These are phyloP conservation scores for Aspergillus ruber DNA, from an alignment of 2,329 filamentous ascomycete species.

Conservation along the genomic window DNA sequence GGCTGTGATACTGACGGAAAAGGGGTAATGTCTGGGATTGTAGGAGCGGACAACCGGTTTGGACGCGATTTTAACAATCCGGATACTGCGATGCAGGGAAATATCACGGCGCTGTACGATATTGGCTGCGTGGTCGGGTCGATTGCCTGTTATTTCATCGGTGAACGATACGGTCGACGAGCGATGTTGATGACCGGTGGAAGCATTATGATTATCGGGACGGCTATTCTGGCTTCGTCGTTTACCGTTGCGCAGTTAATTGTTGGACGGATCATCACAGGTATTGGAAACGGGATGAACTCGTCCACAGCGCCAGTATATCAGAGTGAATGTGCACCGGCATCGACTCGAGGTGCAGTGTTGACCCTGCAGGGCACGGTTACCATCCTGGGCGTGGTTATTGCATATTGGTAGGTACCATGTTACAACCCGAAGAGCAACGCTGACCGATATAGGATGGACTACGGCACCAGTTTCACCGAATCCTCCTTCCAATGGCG, in stretches of 20 bases:
- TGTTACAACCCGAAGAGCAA: no score
- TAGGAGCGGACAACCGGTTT: constrained; percentile 38
- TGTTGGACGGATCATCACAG: constrained; percentile 43
- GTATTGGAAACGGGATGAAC: constrained; percentile 29
- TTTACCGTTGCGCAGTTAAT: constrained; percentile 41
- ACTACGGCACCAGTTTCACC: constrained; percentile 37
- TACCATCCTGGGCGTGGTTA: constrained; percentile 18
- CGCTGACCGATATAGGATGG: constrained; percentile 21
- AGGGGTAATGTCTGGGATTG: constrained; percentile 33
- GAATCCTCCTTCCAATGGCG: constrained; percentile 27
- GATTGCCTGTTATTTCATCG: constrained; percentile 30
- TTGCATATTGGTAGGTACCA: constrained; percentile 14
- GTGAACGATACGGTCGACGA: constrained; percentile 39
- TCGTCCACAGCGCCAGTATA: constrained; percentile 21
- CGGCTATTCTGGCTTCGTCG: constrained; percentile 30
- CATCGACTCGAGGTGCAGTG: constrained; percentile 17
- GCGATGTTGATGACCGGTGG: constrained; percentile 38
- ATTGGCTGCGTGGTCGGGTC: constrained; percentile 30
- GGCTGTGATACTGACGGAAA: not conserved
- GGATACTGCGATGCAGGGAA: constrained; percentile 34
- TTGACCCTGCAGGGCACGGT: constrained; percentile 21
- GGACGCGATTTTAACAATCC: constrained; percentile 34
- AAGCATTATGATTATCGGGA: constrained; percentile 27
- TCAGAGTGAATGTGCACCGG: constrained; percentile 26
- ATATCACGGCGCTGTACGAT: constrained; percentile 22